phyloP scores from a whole-genome alignment of 2,329 filamentous ascomycete species.

The Pseudopyricularia javanii region DNA sequence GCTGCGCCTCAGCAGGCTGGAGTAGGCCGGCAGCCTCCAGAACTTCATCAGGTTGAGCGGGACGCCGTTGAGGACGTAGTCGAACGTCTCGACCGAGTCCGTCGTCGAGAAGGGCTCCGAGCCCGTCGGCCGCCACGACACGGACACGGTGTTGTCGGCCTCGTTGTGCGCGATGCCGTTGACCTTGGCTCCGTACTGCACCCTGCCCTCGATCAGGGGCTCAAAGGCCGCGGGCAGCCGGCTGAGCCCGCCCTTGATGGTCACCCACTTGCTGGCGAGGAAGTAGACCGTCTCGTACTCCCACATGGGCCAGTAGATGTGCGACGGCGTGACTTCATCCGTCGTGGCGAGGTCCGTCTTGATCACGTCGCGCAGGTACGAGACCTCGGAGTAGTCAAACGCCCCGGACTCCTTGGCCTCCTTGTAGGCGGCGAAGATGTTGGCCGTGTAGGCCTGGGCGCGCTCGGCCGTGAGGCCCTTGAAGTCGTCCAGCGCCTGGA shows the following conservation, averaged over 20 bases:
- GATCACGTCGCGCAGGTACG: conserved; percentile 19
- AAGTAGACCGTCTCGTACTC: conserved; percentile 16
- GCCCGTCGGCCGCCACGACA: conserved; percentile 39
- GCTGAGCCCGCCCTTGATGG: conserved; percentile 20
- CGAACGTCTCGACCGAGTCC: conserved; percentile 23
- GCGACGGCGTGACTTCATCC: conserved; percentile 17
- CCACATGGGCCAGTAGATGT: conserved; percentile 14
- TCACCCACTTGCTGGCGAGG: conserved; percentile 12
- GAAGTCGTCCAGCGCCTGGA: conserved; percentile 13
- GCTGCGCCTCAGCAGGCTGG: conserved; percentile 29
- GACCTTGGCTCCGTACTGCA: conserved; percentile 12
- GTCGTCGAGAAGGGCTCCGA: conserved; percentile 23
- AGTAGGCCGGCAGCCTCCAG: conserved; percentile 36
- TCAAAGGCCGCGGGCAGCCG: conserved; percentile 21
- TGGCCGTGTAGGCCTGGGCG: conserved; percentile 11
- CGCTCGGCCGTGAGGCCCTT: conserved; percentile 11
- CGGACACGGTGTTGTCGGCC: conserved; percentile 33
- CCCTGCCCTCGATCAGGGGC: conserved; percentile 15
- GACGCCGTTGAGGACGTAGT: conserved; percentile 51
- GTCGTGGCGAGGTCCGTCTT: conserved; percentile 21
- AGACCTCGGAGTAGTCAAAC: conserved; percentile 17
- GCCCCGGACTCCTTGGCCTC: conserved; percentile 14
- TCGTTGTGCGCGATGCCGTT: conserved; percentile 9
- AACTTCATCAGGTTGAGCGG: conserved; percentile 53
- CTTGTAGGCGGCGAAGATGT: conserved; percentile 18